Percentiles rank a stretch among this genome's conserved stretches.
These are phyloP conservation scores for Casaregolazyma suthepensis DNA, from an alignment of 1,139 yeast species.

Conservation along the genomic window DNA sequence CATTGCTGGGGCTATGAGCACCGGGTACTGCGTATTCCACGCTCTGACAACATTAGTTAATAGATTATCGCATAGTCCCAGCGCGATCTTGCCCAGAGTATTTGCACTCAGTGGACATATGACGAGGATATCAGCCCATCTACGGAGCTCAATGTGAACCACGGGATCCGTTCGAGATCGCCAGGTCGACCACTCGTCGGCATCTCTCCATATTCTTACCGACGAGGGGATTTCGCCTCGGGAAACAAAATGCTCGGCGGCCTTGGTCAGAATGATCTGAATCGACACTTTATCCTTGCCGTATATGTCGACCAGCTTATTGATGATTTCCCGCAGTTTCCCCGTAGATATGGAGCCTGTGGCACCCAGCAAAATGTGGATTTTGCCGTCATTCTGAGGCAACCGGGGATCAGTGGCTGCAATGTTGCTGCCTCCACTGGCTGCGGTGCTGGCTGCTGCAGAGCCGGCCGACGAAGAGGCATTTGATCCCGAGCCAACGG, in stretches of 20 bases:
- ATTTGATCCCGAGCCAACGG: not conserved
- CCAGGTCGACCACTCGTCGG: slow-evolving; percentile 93
- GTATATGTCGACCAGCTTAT: slow-evolving; percentile 73
- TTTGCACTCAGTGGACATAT: slow-evolving; percentile 91
- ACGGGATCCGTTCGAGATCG: slow-evolving; percentile 81
- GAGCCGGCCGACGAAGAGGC: slow-evolving; percentile 1
- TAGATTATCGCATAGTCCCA: slow-evolving; percentile 85
- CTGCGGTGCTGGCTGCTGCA: not conserved
- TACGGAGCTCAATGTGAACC: slow-evolving; percentile 80
- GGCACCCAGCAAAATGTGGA: slow-evolving; percentile 81
- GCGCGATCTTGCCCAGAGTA: slow-evolving; percentile 80
- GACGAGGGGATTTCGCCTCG: slow-evolving; percentile 53
- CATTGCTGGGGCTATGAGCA: slow-evolving; percentile 90
- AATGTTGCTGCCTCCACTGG: not conserved
- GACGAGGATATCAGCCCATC: slow-evolving; percentile 91
- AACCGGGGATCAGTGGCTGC: slow-evolving; percentile 54
- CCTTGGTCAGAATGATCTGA: slow-evolving; percentile 72
- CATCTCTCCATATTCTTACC: slow-evolving; percentile 77
- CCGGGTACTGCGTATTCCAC: slow-evolving; percentile 87
- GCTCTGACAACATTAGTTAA: slow-evolving; percentile 84
- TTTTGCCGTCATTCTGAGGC: slow-evolving; percentile 86
- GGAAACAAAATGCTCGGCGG: slow-evolving; percentile 75
- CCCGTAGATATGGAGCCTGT: slow-evolving; percentile 82
- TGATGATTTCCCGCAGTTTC: slow-evolving; percentile 67
- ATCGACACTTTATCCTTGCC: slow-evolving; percentile 67